Conservation (phyloP, 768 basidiomycete species). For the Kwoniella pini region DNA sequence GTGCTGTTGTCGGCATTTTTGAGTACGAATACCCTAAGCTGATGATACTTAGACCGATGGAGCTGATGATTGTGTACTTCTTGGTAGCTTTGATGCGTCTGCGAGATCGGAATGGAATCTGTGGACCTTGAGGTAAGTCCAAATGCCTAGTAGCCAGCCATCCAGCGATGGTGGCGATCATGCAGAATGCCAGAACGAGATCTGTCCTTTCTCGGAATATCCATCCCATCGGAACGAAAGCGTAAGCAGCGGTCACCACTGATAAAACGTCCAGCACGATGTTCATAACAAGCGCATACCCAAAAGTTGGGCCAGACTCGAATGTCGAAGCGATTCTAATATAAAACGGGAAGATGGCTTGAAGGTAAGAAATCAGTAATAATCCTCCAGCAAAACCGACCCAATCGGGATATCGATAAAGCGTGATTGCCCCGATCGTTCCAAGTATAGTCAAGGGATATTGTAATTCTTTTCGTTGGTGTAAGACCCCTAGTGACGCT, state of each 20-base stretch:
- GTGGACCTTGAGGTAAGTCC: background rate
- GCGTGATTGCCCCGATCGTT: slow-evolving; percentile 59
- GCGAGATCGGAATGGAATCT: background rate
- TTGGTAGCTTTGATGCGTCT: slow-evolving; percentile 13
- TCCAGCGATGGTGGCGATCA: slow-evolving; percentile 5
- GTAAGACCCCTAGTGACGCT: slow-evolving; percentile 62
- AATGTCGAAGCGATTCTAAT: slow-evolving; percentile 59
- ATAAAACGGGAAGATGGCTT: slow-evolving; percentile 64
- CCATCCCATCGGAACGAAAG: slow-evolving; percentile 79
- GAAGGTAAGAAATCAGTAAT: slow-evolving; percentile 62
- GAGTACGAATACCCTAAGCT: slow-evolving; percentile 19
- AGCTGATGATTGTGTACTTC: slow-evolving; percentile 16
- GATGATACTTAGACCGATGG: slow-evolving; percentile 15
- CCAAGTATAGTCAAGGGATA: slow-evolving; percentile 55
- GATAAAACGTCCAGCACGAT: slow-evolving; percentile 67
- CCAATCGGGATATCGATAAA: slow-evolving; percentile 69
- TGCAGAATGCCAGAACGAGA: slow-evolving; percentile 56
- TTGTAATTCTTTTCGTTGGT: background rate
- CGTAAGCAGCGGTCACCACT: slow-evolving; percentile 84
- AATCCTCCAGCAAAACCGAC: slow-evolving; percentile 70
- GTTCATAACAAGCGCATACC: slow-evolving; percentile 64
- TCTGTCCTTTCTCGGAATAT: slow-evolving; percentile 76
- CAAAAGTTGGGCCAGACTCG: slow-evolving; percentile 60
- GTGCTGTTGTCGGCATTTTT: slow-evolving; percentile 58
- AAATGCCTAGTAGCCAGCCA: background rate